Base-by-base conservation (phyloP, 139 green algal genomes). In the Chloropicon primus region DNA sequence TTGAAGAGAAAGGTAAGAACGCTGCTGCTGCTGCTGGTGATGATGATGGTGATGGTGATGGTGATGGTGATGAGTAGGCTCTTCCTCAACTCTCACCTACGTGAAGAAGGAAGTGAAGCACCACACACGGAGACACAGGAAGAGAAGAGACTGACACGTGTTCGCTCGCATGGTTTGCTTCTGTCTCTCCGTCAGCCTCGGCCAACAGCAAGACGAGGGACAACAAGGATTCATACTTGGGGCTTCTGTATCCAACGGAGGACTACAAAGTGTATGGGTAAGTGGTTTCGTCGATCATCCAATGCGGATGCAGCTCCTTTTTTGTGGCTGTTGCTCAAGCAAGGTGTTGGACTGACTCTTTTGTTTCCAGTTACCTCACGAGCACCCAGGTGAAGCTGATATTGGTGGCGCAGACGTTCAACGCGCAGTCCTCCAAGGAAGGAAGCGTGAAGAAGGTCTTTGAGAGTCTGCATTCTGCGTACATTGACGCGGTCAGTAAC, bases 321-420 rank as follows among this genome's bases (percentile, higher is more conserved):
- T n/a, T n/a, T n/a, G n/a, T n/a, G n/a, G n/a, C n/a, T n/a, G n/a
- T n/a, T n/a, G n/a, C n/a, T n/a, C n/a, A n/a, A n/a, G n/a, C n/a
- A n/a, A n/a, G n/a, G n/a, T n/a, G n/a, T n/a, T n/a, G n/a, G n/a
- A n/a, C n/a, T n/a, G n/a, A n/a, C n/a, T n/a, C n/a, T n/a, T n/a
- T n/a, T n/a, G n/a, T n/a, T n/a, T n/a, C n/a, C n/a, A 88, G 86
- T 28, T 94, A 91, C 79, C 80, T 94, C 26, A 95, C 76, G 79
- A 95, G 90, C 80, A 94, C 89, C 0, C 80, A 84, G 10, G 81
- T 90, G 28, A 96, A 95, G 83, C 90, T 96, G 26, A 76, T 96
- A 0, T 22, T 93, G 2, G 87, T 93, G 21, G 28, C 90, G 5
- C 87, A 93, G 26, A 75, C 25, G 5, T 86, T 93, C 23, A 25